Evolutionary conservation across 1,284 basidiomycete genomes (phyloP).

Genomic region (Abortiporus biennis): DNA sequence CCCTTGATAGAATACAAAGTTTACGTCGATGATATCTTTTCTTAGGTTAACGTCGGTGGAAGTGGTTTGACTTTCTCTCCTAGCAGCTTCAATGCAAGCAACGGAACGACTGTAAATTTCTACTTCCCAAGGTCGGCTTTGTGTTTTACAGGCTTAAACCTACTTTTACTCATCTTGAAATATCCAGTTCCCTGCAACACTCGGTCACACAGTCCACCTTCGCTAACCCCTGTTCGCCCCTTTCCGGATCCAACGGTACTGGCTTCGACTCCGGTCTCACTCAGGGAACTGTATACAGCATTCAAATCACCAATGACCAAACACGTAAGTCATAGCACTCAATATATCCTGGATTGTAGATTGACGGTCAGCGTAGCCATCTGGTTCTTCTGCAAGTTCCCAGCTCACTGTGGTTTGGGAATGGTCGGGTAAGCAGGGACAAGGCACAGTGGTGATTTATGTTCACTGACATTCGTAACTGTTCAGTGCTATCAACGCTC

Average conservation of each 20-base stretch:
- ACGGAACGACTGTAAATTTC: constrained; percentile 47
- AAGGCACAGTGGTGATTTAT: not conserved
- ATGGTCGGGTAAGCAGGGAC: constrained; percentile 42
- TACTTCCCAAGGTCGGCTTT: constrained; percentile 39
- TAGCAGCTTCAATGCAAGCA: constrained; percentile 38
- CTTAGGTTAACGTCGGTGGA: constrained; percentile 40
- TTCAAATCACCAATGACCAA: constrained; percentile 9
- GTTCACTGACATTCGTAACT: too few species aligned
- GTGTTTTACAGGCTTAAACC: not conserved
- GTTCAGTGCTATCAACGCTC: constrained; percentile 54
- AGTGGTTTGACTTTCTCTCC: constrained; percentile 40
- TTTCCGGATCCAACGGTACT: constrained; percentile 3
- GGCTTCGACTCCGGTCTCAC: constrained; percentile 13
- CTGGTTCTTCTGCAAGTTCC: constrained; percentile 62
- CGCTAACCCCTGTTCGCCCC: constrained; percentile 10
- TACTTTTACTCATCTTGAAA: constrained; percentile 5
- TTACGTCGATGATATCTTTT: constrained; percentile 18
- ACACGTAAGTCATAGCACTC: not conserved
- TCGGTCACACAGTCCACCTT: constrained; percentile 13
- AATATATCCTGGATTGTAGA: not conserved
- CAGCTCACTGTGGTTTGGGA: constrained; percentile 47
- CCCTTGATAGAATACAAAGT: too few species aligned
- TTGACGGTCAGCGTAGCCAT: constrained; percentile 32
- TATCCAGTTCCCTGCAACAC: constrained; percentile 6
- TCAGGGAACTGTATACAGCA: constrained; percentile 3